Conservation (phyloP, 495 filamentous ascomycete species). For the Trichocladium uniseriatum region DNA sequence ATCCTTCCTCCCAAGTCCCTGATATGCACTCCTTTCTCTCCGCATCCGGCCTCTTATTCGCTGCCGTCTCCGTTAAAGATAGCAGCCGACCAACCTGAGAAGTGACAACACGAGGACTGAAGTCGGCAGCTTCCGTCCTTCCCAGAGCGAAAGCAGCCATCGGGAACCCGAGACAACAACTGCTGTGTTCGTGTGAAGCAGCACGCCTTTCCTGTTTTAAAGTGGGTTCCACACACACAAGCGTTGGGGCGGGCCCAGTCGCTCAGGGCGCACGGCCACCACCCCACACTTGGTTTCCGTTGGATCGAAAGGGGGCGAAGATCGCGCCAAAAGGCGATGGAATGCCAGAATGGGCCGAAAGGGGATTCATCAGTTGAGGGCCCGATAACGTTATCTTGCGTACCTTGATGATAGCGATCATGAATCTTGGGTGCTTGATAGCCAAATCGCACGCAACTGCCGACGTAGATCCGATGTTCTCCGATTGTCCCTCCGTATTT, state of each 20-base stretch:
- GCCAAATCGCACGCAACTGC: too few species aligned
- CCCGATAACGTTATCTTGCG: too few species aligned
- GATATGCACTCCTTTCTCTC: slow-evolving; percentile 5
- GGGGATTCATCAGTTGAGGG: neutral
- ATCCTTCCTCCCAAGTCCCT: too few species aligned
- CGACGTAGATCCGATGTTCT: too few species aligned
- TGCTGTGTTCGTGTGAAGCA: neutral
- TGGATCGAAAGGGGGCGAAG: neutral
- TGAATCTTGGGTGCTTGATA: too few species aligned
- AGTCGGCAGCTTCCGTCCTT: neutral
- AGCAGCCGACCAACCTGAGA: too few species aligned
- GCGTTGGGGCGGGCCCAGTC: neutral
- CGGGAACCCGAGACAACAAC: too few species aligned
- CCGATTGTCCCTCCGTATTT: too few species aligned
- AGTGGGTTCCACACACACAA: neutral
- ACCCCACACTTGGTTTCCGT: neutral
- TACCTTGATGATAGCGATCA: too few species aligned
- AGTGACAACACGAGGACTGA: too few species aligned
- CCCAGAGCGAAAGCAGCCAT: neutral
- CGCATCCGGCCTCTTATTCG: slow-evolving; percentile 15
- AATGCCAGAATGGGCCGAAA: neutral
- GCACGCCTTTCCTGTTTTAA: neutral
- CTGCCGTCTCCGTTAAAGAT: too few species aligned
- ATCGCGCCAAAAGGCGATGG: neutral
- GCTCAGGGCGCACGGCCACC: neutral